Base-by-base conservation (phyloP, 345 rosid species). In the Balakata baccata region DNA sequence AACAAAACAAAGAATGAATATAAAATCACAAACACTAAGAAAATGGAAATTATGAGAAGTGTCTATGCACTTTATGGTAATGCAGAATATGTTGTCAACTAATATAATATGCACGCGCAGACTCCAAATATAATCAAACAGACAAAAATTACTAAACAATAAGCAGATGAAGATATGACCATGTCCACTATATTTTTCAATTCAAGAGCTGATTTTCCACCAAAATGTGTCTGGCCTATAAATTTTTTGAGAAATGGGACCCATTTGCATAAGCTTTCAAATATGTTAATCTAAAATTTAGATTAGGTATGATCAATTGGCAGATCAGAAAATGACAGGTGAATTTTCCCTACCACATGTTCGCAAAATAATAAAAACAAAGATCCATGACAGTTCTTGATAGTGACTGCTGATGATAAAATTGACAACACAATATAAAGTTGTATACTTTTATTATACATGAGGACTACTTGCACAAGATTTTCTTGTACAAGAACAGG, bases 291-390 rank as follows among this genome's bases (percentile, higher is more conserved):
- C 45, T 25, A 18, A 18, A 29, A 34, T 7, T 66, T 47, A 68
- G 73, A 75, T 75, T 68, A 18, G 43, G 72, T 34, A 23, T 34
- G 60, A 8, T 17, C 60, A 23, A 58, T 45, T 65, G 59, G 22
- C 72, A 6, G 47, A 47, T 54, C 1, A 69, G 73, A 68, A 62
- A 38, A 63, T 52, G 62, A 51, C 49, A 12, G 22, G 47, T 3
- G 6, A 51, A 63, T 34, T 53, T 51, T 49, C 7, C 17, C 7
- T 17, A 4, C 51, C 56, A n/a, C 22, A 45, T 8, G 47, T 43
- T 18, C n/a, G 23, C 41, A 49, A 66, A 52, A 23, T 23, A 11
- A 61, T 18, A 18, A 22, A 58, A 11, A 39, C 1, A 29, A 16
- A 62, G 54, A 18, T 20, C 10, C 59, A 39, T 13, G 65, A 49